Evolutionary conservation across 169 alveolate species (phyloP).

Genomic region (Ichthyophthirius multifiliis): DNA sequence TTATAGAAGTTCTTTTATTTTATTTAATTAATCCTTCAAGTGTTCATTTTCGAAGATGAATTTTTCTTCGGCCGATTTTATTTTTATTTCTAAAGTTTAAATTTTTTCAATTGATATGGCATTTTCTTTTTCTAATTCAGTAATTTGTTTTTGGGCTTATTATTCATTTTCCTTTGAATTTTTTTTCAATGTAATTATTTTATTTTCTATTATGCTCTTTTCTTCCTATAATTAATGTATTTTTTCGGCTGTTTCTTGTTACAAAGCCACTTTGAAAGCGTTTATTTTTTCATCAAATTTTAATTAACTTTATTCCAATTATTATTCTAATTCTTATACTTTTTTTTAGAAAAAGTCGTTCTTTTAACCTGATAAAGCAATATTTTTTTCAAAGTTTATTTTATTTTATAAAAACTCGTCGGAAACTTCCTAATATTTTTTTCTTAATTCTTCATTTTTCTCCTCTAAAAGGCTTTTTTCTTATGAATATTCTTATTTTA

Average conservation of each 20-base stretch:
- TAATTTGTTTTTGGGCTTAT: slow-evolving; percentile 10
- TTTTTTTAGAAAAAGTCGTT: slow-evolving; percentile 69
- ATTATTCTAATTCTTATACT: slow-evolving; percentile 61
- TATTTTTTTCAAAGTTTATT: slow-evolving; percentile 68
- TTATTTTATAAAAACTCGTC: slow-evolving; percentile 71
- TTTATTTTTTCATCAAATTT: slow-evolving; percentile 72
- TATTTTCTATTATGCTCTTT: slow-evolving; percentile 54
- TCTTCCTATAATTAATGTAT: slow-evolving; percentile 59
- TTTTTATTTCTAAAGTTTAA: slow-evolving; percentile 22
- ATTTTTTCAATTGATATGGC: slow-evolving; percentile 58
- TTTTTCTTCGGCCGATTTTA: no score
- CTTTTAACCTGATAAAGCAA: slow-evolving; percentile 62
- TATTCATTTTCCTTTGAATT: no score
- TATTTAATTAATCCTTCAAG: no score
- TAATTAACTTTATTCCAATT: slow-evolving; percentile 44
- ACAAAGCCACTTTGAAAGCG: slow-evolving; percentile 40
- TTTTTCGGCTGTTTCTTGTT: slow-evolving; percentile 45
- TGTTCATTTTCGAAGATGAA: no score
- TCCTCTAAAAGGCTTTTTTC: slow-evolving; percentile 43
- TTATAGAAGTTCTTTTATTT: not conserved
- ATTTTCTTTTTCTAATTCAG: slow-evolving; percentile 52
- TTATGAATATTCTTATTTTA: slow-evolving; percentile 47
- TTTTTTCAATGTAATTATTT: slow-evolving; percentile 55
- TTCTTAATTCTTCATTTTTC: slow-evolving; percentile 43
- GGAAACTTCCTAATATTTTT: slow-evolving; percentile 49